phyloP scores from a whole-genome alignment of 164 flowering plant genomes.

The Annona cherimola region DNA sequence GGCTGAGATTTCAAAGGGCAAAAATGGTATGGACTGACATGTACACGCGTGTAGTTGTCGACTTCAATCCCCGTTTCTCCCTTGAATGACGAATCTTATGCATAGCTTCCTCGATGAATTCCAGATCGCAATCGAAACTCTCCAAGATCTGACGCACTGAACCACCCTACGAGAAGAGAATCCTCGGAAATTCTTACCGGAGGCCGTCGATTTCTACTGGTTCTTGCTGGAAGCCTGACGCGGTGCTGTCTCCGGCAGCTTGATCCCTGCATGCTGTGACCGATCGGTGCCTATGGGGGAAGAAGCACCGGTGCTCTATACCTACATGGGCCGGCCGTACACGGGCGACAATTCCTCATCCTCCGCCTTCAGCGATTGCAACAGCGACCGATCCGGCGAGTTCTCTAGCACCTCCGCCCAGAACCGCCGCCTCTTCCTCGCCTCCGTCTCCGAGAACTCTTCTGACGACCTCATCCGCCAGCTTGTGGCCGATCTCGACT shows the following conservation, averaged over 20 bases:
- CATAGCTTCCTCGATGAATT: too few relatives aligned
- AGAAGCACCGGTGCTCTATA: slow-evolving; percentile 16
- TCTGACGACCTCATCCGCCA: slow-evolving; percentile 53
- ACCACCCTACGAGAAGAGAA: too few relatives aligned
- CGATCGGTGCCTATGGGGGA: slow-evolving; percentile 6
- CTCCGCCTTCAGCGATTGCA: slow-evolving; percentile 70
- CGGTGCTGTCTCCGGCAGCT: neutral
- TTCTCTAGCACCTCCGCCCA: slow-evolving; percentile 45
- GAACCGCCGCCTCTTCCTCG: slow-evolving; percentile 31
- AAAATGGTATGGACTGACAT: too few relatives aligned
- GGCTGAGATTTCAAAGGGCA: too few relatives aligned
- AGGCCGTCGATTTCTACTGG: too few relatives aligned
- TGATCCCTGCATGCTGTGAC: neutral
- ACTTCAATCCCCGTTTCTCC: too few relatives aligned
- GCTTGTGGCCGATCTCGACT: slow-evolving; percentile 53
- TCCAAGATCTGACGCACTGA: too few relatives aligned
- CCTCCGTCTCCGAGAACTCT: slow-evolving; percentile 51
- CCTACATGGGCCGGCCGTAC: slow-evolving; percentile 44
- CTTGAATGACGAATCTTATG: too few relatives aligned
- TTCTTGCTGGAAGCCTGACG: too few relatives aligned
- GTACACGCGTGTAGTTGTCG: too few relatives aligned
- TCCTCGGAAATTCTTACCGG: too few relatives aligned
- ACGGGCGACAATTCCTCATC: slow-evolving; percentile 32
- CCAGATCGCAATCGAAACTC: too few relatives aligned
- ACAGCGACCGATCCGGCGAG: slow-evolving; percentile 79